These are phyloP conservation scores for Fusarium nanum DNA, from an alignment of 2,329 filamentous ascomycete species.

Conservation along the genomic window DNA sequence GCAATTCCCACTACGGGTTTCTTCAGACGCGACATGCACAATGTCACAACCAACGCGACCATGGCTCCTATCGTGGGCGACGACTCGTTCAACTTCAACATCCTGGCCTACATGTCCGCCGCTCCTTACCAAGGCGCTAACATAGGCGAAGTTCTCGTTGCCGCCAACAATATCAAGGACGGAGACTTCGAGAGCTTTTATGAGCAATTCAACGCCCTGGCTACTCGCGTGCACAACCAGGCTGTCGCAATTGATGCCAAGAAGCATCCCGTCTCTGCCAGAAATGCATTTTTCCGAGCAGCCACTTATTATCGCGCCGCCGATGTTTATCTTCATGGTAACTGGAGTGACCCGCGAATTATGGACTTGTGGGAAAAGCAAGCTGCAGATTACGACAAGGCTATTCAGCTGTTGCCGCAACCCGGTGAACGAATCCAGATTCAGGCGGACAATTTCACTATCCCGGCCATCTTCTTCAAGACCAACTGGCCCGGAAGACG, in stretches of 20 bases:
- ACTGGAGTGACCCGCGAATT: constrained; percentile 56
- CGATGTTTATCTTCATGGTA: constrained; percentile 56
- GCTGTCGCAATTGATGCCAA: constrained; percentile 34
- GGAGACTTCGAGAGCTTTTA: constrained; percentile 44
- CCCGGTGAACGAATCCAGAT: constrained; percentile 53
- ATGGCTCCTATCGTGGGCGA: constrained; percentile 7
- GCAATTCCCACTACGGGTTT: neutral
- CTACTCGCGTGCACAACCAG: constrained; percentile 36
- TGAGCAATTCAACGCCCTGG: constrained; percentile 39
- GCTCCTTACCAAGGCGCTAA: constrained; percentile 32
- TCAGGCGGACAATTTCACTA: constrained; percentile 46
- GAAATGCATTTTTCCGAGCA: constrained; percentile 51
- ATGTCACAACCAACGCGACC: neutral
- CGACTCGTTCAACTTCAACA: constrained; percentile 23
- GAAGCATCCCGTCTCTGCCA: constrained; percentile 44
- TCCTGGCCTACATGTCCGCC: neutral
- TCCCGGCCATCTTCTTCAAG: constrained; percentile 53
- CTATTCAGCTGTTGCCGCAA: constrained; percentile 50
- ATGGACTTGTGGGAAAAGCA: constrained; percentile 53
- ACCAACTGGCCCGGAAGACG: constrained; percentile 33
- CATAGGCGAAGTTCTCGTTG: constrained; percentile 50
- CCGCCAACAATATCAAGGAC: constrained; percentile 43
- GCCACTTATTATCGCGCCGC: constrained; percentile 57
- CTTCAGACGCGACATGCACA: neutral
- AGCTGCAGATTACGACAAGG: constrained; percentile 53